Percentiles rank a stretch among this genome's conserved stretches.
These are phyloP conservation scores for Euphorbia peplus DNA, from an alignment of 345 rosid species.

Conservation along the genomic window DNA sequence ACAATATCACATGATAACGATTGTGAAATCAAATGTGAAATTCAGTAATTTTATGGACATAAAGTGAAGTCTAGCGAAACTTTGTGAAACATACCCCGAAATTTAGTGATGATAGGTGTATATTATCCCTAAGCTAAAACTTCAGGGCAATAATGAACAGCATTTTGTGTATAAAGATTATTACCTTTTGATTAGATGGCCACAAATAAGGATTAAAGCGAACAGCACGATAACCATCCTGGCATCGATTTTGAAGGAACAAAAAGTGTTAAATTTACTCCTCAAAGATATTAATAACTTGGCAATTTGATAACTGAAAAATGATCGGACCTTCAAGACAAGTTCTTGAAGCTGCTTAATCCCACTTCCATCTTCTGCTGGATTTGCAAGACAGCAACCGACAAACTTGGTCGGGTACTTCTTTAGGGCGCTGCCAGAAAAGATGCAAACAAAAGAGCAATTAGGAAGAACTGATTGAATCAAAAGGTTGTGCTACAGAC, in stretches of 20 bases:
- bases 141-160: neutral
- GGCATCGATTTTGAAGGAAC: conserved; percentile 21
- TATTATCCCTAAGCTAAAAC: no score
- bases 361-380: conserved; percentile 86
- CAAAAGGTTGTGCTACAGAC: no score
- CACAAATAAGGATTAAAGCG: conserved; percentile 93
- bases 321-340: conserved; percentile 52
- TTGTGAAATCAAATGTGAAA: no score
- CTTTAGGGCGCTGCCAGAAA: conserved; percentile 54
- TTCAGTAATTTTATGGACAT: no score
- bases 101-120: no score
- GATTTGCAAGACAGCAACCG: conserved; percentile 95
- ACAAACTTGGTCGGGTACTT: conserved; percentile 74
- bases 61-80: no score
- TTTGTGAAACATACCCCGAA: no score
- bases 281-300: neutral
- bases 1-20: no score
- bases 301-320: conserved; percentile 1
- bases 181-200: conserved; percentile 83
- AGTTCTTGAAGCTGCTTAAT: conserved; percentile 69
- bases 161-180: conserved; percentile 4
- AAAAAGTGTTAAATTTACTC: conserved; percentile 20
- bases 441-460: no score
- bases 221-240: conserved; percentile 87
- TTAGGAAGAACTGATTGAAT: no score